phyloP scores from a whole-genome alignment of 2,329 filamentous ascomycete genomes.

The Fusarium falciforme region DNA sequence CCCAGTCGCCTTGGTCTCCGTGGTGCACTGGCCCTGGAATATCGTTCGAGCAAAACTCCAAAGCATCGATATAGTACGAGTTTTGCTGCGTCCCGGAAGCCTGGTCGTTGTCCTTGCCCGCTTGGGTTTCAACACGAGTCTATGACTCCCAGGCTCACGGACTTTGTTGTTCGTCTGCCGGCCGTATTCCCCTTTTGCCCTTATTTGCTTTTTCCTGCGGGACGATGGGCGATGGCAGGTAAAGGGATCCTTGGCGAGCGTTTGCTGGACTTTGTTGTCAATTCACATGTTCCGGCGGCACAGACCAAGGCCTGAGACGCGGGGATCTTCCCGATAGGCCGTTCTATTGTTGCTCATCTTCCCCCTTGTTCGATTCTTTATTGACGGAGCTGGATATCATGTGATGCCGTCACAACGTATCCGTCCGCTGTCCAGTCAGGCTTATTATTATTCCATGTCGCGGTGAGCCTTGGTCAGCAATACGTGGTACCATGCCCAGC shows the following conservation, averaged over 20 bases:
- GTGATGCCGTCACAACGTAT: conserved; percentile 23
- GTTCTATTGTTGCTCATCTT: conserved; percentile 7
- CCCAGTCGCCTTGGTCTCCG: conserved; percentile 31
- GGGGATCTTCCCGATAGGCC: conserved; percentile 42
- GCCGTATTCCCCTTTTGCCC: conserved; percentile 11
- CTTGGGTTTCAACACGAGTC: conserved; percentile 18
- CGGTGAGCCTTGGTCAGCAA: conserved; percentile 24
- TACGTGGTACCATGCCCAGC: conserved; percentile 16
- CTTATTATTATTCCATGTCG: conserved; percentile 8
- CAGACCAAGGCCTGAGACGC: conserved; percentile 18
- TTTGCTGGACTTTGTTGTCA: conserved; percentile 17
- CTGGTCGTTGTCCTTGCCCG: conserved; percentile 27
- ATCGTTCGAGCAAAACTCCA: conserved; percentile 39
- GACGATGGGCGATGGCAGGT: conserved; percentile 29
- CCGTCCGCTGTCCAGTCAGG: conserved; percentile 16
- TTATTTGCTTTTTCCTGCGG: conserved; percentile 13
- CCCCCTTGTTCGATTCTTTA: conserved; percentile 25
- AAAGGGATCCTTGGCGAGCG: conserved; percentile 8
- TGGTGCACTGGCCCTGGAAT: conserved; percentile 27
- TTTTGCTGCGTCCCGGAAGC: conserved; percentile 25
- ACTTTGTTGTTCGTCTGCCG: conserved; percentile 20
- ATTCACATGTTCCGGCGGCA: conserved; percentile 23
- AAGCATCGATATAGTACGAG: conserved; percentile 21
- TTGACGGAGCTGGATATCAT: conserved; percentile 17
- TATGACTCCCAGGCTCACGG: conserved; percentile 17